phyloP scores from a whole-genome alignment of 169 alveolate genomes.

The Plasmodium vivax region DNA sequence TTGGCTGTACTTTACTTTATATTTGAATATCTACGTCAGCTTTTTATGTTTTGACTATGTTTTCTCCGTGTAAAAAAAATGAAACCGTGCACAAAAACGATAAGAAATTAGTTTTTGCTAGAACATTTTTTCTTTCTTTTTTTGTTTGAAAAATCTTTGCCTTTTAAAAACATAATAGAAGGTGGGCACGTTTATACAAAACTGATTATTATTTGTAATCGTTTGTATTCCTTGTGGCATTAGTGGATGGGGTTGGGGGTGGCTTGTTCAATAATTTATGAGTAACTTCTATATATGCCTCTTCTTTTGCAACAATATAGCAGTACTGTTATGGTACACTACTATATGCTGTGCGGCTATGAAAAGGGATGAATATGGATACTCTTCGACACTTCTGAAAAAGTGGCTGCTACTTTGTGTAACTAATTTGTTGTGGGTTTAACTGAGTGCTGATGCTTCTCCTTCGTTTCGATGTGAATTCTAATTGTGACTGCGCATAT shows the following conservation, averaged over 20 bases:
- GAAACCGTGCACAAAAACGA: background rate
- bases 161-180: slow-evolving; percentile 28
- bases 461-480: background rate
- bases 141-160: slow-evolving; percentile 18
- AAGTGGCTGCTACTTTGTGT: background rate
- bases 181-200: background rate
- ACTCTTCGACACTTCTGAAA: background rate
- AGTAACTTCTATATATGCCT: background rate
- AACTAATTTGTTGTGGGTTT: background rate
- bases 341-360: background rate
- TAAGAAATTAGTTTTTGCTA: slow-evolving; percentile 13
- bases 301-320: background rate
- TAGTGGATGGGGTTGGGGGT: background rate
- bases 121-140: slow-evolving; percentile 40
- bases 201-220: background rate
- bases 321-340: background rate
- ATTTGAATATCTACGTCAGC: background rate
- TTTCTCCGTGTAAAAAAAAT: background rate
- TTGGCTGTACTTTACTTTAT: background rate
- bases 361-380: background rate
- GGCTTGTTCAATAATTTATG: background rate
- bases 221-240: slow-evolving; percentile 24
- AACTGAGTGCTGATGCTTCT: background rate
- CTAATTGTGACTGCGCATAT: background rate
- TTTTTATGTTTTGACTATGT: slow-evolving; percentile 2